Percentiles rank a stretch among this genome's conserved stretches.
These are phyloP conservation scores for Spathaspora sp. DNA, from an alignment of 1,139 yeast genomes.

Conservation along the genomic window DNA sequence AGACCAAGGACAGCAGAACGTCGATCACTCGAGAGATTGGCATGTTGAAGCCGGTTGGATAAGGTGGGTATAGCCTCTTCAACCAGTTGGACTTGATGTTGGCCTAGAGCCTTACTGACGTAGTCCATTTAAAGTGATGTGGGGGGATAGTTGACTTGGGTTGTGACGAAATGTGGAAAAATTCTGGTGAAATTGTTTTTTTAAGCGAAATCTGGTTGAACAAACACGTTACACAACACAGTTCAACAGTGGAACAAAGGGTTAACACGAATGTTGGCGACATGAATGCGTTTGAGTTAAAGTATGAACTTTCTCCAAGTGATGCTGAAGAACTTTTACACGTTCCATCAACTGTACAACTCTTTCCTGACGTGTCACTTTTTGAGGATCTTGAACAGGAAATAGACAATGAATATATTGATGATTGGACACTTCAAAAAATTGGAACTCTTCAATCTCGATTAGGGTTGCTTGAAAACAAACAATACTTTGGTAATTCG, in stretches of 20 bases:
- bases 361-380: conserved; percentile 25
- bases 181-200: too few species aligned
- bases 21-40: conserved; percentile 80
- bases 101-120: conserved; percentile 36
- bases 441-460: conserved; percentile 38
- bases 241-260: not conserved
- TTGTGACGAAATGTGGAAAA: too few species aligned
- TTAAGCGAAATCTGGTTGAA: too few species aligned
- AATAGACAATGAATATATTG: conserved; percentile 8
- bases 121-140: conserved; percentile 39
- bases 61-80: conserved; percentile 87
- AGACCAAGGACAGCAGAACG: conserved; percentile 89
- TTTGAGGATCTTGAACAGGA: conserved; percentile 16
- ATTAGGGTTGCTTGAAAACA: conserved; percentile 27
- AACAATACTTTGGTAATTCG: conserved; percentile 7
- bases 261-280: conserved; percentile 4
- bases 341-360: conserved; percentile 19
- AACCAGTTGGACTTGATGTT: conserved; percentile 55
- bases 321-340: conserved; percentile 9
- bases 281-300: conserved; percentile 7
- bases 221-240: not conserved
- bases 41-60: conserved; percentile 83
- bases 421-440: conserved; percentile 30
- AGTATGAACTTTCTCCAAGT: conserved; percentile 6
- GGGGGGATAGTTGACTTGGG: too few species aligned